A percentile compares a stretch with the other conserved stretches of the same genome.
These are phyloP conservation scores for Bruguiera gymnorhiza DNA, from an alignment of 345 rosid species.

Conservation along the genomic window DNA sequence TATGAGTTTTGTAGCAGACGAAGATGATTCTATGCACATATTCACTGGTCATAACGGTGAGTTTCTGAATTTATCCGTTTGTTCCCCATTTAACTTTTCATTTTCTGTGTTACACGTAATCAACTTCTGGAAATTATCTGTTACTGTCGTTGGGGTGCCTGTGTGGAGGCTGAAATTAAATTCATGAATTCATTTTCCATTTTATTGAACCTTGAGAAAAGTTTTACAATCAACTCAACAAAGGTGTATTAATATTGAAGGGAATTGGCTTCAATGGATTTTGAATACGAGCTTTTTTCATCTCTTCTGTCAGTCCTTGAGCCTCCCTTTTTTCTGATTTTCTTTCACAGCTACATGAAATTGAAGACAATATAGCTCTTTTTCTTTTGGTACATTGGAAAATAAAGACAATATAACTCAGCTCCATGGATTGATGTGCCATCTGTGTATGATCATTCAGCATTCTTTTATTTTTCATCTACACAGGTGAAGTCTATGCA, in stretches of 20 bases:
- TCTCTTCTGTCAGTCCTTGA: too few species aligned
- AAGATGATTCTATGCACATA: conserved; percentile 83
- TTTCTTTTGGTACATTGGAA: too few species aligned
- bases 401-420: neutral
- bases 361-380: too few species aligned
- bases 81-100: neutral
- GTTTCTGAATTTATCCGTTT: neutral
- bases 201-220: too few species aligned
- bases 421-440: neutral
- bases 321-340: too few species aligned
- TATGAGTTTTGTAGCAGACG: conserved; percentile 38
- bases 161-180: too few species aligned
- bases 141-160: neutral
- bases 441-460: neutral
- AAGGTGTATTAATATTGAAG: too few species aligned
- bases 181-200: too few species aligned
- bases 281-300: too few species aligned
- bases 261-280: too few species aligned
- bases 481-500: conserved; percentile 67
- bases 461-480: conserved; percentile 6
- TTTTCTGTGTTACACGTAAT: neutral
- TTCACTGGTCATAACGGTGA: conserved; percentile 87
- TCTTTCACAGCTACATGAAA: too few species aligned
- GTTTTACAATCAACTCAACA: too few species aligned
- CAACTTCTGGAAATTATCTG: neutral